These are phyloP conservation scores for Penicillium diatomitis DNA, from an alignment of 495 filamentous ascomycete genomes.

Conservation along the genomic window DNA sequence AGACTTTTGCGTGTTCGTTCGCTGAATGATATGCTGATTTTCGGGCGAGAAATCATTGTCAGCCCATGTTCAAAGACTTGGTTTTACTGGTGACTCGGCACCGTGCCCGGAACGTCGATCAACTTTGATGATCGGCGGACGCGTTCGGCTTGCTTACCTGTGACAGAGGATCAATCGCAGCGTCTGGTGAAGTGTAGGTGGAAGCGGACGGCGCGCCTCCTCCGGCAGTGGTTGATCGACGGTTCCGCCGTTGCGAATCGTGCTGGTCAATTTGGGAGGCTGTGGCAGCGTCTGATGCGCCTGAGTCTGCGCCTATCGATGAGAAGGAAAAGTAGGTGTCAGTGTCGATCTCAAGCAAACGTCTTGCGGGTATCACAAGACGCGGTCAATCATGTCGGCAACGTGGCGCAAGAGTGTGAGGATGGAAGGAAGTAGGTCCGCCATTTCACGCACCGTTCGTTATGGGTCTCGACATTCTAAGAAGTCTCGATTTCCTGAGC, in stretches of 20 bases:
- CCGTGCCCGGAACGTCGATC: no score
- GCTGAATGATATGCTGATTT: slow-evolving; percentile 64
- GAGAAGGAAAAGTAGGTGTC: no score
- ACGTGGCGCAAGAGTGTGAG: no score
- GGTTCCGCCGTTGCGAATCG: slow-evolving; percentile 22
- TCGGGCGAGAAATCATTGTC: no score
- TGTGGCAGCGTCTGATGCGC: slow-evolving; percentile 26
- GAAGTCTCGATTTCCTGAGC: slow-evolving; percentile 5
- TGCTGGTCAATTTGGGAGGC: slow-evolving; percentile 27
- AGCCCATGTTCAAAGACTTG: no score
- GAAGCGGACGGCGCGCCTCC: slow-evolving; percentile 19
- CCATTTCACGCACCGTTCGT: slow-evolving; percentile 9
- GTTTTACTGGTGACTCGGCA: no score
- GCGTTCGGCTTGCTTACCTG: slow-evolving; percentile 31
- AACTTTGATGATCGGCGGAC: background rate
- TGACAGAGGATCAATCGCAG: slow-evolving; percentile 46
- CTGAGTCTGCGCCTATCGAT: slow-evolving; percentile 17
- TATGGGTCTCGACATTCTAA: slow-evolving; percentile 10
- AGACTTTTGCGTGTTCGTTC: slow-evolving; percentile 67
- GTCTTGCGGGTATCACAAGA: no score
- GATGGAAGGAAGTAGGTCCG: no score
- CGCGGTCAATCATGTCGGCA: no score
- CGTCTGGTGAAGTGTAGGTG: slow-evolving; percentile 21
- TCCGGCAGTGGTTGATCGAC: slow-evolving; percentile 9
- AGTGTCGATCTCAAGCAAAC: no score